Evolutionary conservation across 208 protist genomes (phyloP), one percentile per base, ranked within the genome.

Genomic region (Porcisia deanei): DNA sequence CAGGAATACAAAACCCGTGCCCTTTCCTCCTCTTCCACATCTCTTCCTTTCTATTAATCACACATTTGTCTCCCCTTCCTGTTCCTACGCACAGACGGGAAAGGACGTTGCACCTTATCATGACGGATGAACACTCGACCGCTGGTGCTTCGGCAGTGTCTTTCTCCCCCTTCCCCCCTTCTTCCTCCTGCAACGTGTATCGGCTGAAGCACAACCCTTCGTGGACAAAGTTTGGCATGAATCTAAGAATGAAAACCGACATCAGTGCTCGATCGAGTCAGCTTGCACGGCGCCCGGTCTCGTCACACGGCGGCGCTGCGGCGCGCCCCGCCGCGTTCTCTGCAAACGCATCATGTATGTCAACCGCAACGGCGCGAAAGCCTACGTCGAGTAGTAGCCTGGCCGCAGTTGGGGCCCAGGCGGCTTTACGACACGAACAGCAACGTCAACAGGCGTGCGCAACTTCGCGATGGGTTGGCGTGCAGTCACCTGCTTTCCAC

Each of bases 141-240:
- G 18, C n/a, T 37, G 37, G 22, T 61, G 63, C 18, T 6, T 22
- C 57, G 7, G 41, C n/a, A 12, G 22, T 30, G 25, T 45, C 58
- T 14, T 30, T 30, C 30, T 30, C 30, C 30, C 30, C 30, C 30
- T 30, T 30, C 30, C 30, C 30, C 30, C 30, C 30, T 30, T 30
- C 30, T 30, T 52, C 34, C 1, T 6, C 53, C 20, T 83, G 65
- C 53, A 72, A 76, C 41, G 71, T 80, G n/a, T 86, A 80, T 63
- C 75, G 82, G 41, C 45, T 86, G 9, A 68, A 76, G 66, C 68
- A 63, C 16, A 86, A 83, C 47, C 82, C 82, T 6, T 81, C 78
- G 14, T 79, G 73, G 79, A 52, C 59, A 41, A 72, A 49, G 41
- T 80, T 78, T 53, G 76, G 67, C 30, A 49, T 71, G 16, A 75